These are phyloP conservation scores for Lactarius deliciosus DNA, from an alignment of 768 basidiomycete species.

Conservation along the genomic window DNA sequence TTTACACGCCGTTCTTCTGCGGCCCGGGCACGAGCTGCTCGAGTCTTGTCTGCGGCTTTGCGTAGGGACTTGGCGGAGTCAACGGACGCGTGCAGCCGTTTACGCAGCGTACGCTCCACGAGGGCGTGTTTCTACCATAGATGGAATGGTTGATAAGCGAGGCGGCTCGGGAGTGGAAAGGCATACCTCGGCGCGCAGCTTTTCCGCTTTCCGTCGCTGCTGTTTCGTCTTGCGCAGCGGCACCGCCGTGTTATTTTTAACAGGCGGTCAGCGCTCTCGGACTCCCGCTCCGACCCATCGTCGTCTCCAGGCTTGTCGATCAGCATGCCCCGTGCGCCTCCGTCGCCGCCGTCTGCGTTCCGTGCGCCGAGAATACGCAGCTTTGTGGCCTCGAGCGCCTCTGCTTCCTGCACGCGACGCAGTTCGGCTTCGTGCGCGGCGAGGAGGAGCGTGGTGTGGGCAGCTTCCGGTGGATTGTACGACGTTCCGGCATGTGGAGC, in stretches of 20 bases:
- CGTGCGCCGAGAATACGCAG: slow-evolving; percentile 54
- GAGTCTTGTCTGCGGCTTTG: slow-evolving; percentile 39
- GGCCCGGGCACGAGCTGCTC: slow-evolving; percentile 42
- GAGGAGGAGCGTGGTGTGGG: slow-evolving; percentile 69
- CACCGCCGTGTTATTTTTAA: slow-evolving; percentile 39
- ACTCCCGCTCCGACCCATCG: slow-evolving; percentile 21
- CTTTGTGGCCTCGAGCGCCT: slow-evolving; percentile 53
- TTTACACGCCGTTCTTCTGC: slow-evolving; percentile 43
- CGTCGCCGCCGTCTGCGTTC: slow-evolving; percentile 34
- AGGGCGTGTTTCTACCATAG: slow-evolving; percentile 58
- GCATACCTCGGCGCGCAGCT: slow-evolving; percentile 61
- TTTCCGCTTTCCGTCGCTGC: slow-evolving; percentile 68
- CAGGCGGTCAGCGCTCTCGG: slow-evolving; percentile 33
- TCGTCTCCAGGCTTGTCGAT: slow-evolving; percentile 50
- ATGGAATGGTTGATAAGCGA: neutral
- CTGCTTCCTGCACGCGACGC: slow-evolving; percentile 51
- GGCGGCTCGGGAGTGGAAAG: neutral
- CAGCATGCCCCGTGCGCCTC: slow-evolving; percentile 62
- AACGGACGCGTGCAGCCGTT: slow-evolving; percentile 61
- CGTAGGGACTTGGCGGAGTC: slow-evolving; percentile 54
- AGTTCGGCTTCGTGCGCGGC: slow-evolving; percentile 68
- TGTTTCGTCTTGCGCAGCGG: slow-evolving; percentile 57
- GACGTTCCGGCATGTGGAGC: slow-evolving; percentile 82
- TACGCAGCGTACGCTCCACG: slow-evolving; percentile 56
- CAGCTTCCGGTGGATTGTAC: slow-evolving; percentile 80